A percentile compares a stretch with the other conserved stretches of the same genome.
Evolutionary conservation across 2,329 filamentous ascomycete genomes (phyloP).

Genomic region (Saccharata proteae): DNA sequence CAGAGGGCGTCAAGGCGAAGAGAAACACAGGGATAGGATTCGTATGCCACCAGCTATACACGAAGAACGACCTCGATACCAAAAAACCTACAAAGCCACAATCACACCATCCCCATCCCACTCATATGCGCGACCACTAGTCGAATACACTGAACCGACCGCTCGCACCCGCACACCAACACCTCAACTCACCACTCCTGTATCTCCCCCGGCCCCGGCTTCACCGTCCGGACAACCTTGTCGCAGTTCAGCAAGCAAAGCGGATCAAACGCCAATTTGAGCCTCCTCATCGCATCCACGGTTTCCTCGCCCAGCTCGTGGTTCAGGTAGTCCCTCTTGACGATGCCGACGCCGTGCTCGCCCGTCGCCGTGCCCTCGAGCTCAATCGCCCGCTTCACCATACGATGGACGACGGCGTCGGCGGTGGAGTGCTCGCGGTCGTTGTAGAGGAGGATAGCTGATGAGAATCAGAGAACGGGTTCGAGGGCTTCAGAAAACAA

Average conservation of each 20-base stretch:
- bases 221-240: slow-evolving; percentile 43
- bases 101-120: too few relatives aligned
- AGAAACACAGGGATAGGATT: too few relatives aligned
- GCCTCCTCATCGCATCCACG: slow-evolving; percentile 73
- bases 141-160: too few relatives aligned
- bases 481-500: background rate
- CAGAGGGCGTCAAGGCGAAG: too few relatives aligned
- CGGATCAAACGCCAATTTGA: slow-evolving; percentile 72
- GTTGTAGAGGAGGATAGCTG: slow-evolving; percentile 50
- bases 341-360: slow-evolving; percentile 72
- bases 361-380: slow-evolving; percentile 78
- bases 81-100: too few relatives aligned
- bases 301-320: slow-evolving; percentile 65
- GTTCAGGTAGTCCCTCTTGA: slow-evolving; percentile 72
- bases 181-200: slow-evolving; percentile 30
- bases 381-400: slow-evolving; percentile 77
- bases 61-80: too few relatives aligned
- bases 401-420: slow-evolving; percentile 62
- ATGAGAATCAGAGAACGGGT: background rate
- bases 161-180: too few relatives aligned
- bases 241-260: slow-evolving; percentile 54
- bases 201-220: slow-evolving; percentile 33
- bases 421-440: slow-evolving; percentile 55
- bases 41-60: too few relatives aligned
- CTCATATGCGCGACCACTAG: too few relatives aligned